Evolutionary conservation across 106 monocot genomes (phyloP), one percentile per base, ranked within the genome.

Genomic region (Dendrobium huoshanense): DNA sequence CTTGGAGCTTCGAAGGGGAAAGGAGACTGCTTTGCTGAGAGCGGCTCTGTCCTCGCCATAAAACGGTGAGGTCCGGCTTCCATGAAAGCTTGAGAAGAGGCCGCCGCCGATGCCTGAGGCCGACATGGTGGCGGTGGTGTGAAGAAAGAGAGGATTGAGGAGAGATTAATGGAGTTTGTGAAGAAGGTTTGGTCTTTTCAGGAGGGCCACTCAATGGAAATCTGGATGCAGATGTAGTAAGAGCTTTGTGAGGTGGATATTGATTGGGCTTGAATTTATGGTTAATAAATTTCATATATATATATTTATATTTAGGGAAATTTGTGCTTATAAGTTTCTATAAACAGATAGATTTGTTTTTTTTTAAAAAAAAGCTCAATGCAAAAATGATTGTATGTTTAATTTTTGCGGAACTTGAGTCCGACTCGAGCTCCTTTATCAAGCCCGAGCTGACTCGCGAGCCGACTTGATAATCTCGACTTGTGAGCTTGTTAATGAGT

Each of bases 1-100:
- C 76, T 67, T 85, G 47, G 75, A 78, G 1, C 42, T 24, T 45
- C 87, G 79, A 55, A 75, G 79, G 41, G 25, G 33, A 4, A 15
- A 3, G 37, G 75, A 43, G 18, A 24, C 0, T 15, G 31, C 42
- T 15, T n/a, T 29, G 7, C 51, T 68, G 40, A 82, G 77, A 42
- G 61, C 18, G 1, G 40, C 40, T 49, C 77, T 16, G 31, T 77
- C 54, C 24, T 16, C 77, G 13, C 77, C 77, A 8, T 1, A 17
- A 22, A 77, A 9, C 22, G 10, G 22, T 10, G 44, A 5, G 11
- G 25, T 19, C 70, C 43, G 47, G 17, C 64, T 68, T 54, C 77
- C 82, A 31, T 72, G 41, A 15, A 82, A 70, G 29, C 67, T 54
- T 22, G 42, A 77, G 31, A 65, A 47, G 1, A 82, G 82, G 49